Evolutionary conservation across 176 grass and related monocot genomes (phyloP).

Genomic region (Musa beccarii): DNA sequence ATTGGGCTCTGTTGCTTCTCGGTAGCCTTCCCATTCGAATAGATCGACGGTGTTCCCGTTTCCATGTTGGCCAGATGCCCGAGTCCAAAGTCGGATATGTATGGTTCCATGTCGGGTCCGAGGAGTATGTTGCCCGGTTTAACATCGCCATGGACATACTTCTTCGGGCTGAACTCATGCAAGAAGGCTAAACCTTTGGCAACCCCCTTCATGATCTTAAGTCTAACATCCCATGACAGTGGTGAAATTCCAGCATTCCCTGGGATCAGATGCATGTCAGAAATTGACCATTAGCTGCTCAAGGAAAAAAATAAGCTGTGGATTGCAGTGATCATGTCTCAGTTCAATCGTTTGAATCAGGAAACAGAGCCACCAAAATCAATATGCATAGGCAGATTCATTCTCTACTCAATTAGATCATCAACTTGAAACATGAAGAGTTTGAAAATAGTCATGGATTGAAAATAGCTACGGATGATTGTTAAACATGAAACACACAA

Average conservation of each 20-base stretch:
- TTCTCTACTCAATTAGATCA: too few relatives aligned
- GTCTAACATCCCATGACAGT: constrained; percentile 4
- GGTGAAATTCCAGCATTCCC: constrained; percentile 1
- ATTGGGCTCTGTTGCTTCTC: background rate
- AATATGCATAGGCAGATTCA: too few relatives aligned
- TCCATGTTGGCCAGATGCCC: background rate
- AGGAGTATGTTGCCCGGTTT: constrained; percentile 7
- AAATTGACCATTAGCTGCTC: background rate
- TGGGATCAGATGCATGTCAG: background rate
- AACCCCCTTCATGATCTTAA: constrained; percentile 3
- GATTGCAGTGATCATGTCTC: background rate
- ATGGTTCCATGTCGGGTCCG: background rate
- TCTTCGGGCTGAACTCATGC: constrained; percentile 11
- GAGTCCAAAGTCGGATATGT: constrained; percentile 5
- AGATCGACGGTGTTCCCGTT: background rate
- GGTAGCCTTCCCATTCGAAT: background rate
- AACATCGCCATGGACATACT: constrained; percentile 9
- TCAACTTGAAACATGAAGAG: too few relatives aligned
- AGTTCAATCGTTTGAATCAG: background rate
- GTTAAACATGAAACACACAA: too few relatives aligned
- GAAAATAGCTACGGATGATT: too few relatives aligned
- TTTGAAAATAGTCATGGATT: too few relatives aligned
- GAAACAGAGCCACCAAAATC: too few relatives aligned
- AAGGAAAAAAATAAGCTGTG: background rate
- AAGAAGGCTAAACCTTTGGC: constrained; percentile 8